These are phyloP conservation scores for Teratosphaeria pseudoeucalypti DNA, from an alignment of 2,329 filamentous ascomycete genomes.

Conservation along the genomic window DNA sequence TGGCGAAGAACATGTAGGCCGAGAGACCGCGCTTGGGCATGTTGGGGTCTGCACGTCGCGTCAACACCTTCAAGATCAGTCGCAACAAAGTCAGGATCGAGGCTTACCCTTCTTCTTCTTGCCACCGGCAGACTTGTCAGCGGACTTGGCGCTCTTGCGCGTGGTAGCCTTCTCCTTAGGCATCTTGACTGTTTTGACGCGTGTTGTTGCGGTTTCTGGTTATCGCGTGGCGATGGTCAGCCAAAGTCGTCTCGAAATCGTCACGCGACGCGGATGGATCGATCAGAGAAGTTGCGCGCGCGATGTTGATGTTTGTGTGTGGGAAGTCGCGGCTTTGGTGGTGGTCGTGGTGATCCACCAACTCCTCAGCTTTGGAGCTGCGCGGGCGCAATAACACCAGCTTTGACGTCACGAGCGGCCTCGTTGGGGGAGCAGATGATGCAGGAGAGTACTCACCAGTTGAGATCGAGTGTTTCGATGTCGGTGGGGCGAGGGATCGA, in stretches of 20 bases:
- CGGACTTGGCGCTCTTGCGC: slow-evolving; percentile 46
- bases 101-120: slow-evolving; percentile 64
- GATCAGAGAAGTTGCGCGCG: slow-evolving; percentile 5
- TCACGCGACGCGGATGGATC: slow-evolving; percentile 6
- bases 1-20: slow-evolving; percentile 99
- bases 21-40: slow-evolving; percentile 98
- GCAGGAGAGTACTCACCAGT: slow-evolving; percentile 7
- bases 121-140: slow-evolving; percentile 35
- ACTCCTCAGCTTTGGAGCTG: slow-evolving; percentile 7
- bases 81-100: not conserved
- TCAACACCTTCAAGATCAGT: not conserved
- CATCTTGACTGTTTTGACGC: slow-evolving; percentile 39
- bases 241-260: slow-evolving; percentile 1
- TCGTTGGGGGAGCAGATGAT: slow-evolving; percentile 1
- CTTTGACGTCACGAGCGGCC: slow-evolving; percentile 8
- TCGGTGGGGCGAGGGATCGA: slow-evolving; percentile 1
- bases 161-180: slow-evolving; percentile 57
- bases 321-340: slow-evolving; percentile 2
- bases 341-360: not conserved
- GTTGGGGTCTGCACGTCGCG: slow-evolving; percentile 62
- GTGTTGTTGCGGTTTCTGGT: slow-evolving; percentile 6
- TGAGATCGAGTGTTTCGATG: slow-evolving; percentile 1
- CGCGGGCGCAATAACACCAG: slow-evolving; percentile 12
- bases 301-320: slow-evolving; percentile 5
- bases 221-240: slow-evolving; percentile 3